Evolutionary conservation across 2,329 filamentous ascomycete species (phyloP).

Genomic region (Alternaria sp.): DNA sequence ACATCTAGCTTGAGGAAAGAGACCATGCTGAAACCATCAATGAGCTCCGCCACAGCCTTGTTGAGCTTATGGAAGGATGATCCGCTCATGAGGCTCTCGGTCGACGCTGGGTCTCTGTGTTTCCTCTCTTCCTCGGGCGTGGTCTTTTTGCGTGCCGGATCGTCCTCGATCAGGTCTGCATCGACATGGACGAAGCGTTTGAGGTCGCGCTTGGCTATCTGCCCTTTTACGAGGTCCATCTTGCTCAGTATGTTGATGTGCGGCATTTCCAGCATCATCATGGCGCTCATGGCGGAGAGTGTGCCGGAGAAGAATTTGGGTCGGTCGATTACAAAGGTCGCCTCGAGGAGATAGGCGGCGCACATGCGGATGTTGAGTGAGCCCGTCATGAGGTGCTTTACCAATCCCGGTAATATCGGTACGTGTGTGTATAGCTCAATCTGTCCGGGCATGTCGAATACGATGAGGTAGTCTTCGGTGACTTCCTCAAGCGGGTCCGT

Average conservation of each 20-base stretch:
- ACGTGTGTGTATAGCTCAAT: conserved; percentile 99
- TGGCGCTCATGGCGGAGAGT: conserved; percentile 95
- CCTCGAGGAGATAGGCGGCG: conserved; percentile 92
- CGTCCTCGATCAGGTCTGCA: conserved; percentile 80
- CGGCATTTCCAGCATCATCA: conserved; percentile 97
- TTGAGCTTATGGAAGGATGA: conserved; percentile 84
- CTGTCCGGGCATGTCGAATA: conserved; percentile 98
- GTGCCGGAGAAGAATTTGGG: conserved; percentile 98
- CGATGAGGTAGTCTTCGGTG: conserved; percentile 94
- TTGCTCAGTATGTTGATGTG: conserved; percentile 97
- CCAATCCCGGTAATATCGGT: conserved; percentile 84
- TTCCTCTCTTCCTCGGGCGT: conserved; percentile 62
- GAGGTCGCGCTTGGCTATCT: conserved; percentile 84
- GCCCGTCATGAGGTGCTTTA: conserved; percentile 82
- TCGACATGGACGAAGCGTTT: conserved; percentile 92
- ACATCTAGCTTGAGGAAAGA: conserved; percentile 90
- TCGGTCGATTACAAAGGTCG: conserved; percentile 92
- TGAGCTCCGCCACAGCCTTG: conserved; percentile 84
- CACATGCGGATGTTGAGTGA: conserved; percentile 89
- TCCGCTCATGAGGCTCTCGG: conserved; percentile 78
- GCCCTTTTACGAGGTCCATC: conserved; percentile 95
- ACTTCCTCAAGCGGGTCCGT: conserved; percentile 83
- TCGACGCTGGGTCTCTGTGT: conserved; percentile 67
- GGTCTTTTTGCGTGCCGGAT: conserved; percentile 62
- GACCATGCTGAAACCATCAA: conserved; percentile 98